phyloP scores from a whole-genome alignment of 805 yeast genomes.

The Isabelozyma rhagii region DNA sequence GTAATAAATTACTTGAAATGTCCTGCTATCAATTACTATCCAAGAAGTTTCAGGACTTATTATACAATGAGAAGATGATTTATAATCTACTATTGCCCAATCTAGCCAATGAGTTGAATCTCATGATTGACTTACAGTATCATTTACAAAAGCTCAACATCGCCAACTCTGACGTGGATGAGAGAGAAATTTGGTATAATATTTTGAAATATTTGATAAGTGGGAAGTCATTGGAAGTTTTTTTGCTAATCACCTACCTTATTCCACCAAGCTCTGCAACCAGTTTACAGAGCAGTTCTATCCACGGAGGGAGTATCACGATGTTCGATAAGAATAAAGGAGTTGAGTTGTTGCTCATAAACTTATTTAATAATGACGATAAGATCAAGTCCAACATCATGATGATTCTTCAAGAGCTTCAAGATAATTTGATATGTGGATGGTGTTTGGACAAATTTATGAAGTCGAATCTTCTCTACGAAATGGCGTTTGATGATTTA shows the following conservation, averaged over 20 bases:
- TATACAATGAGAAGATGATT: slow-evolving; percentile 26
- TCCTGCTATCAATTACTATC: slow-evolving; percentile 39
- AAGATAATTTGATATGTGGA: slow-evolving; percentile 41
- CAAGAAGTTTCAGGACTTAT: slow-evolving; percentile 30
- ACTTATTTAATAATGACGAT: slow-evolving; percentile 39
- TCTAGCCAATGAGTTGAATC: slow-evolving; percentile 36
- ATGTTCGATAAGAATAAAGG: slow-evolving; percentile 45
- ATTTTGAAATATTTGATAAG: slow-evolving; percentile 40
- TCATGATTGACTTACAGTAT: slow-evolving; percentile 42
- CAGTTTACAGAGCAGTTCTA: slow-evolving; percentile 32
- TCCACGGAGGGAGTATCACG: slow-evolving; percentile 38
- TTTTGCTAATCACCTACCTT: slow-evolving; percentile 36
- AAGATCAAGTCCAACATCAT: slow-evolving; percentile 37
- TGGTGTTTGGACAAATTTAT: slow-evolving; percentile 41
- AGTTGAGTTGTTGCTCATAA: slow-evolving; percentile 37
- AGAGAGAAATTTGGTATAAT: slow-evolving; percentile 40
- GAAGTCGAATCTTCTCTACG: slow-evolving; percentile 36
- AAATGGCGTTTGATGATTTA: slow-evolving; percentile 37
- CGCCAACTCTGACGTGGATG: slow-evolving; percentile 17
- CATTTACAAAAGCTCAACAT: slow-evolving; percentile 36
- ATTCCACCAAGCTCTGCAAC: slow-evolving; percentile 40
- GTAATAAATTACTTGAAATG: slow-evolving; percentile 37
- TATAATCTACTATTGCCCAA: slow-evolving; percentile 35
- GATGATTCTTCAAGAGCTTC: slow-evolving; percentile 42
- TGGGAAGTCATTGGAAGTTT: slow-evolving; percentile 38